Percentiles rank a stretch among this genome's conserved stretches.
Conservation (phyloP, 169 alveolate genomes). For the Plasmodium billcollinsi region DNA sequence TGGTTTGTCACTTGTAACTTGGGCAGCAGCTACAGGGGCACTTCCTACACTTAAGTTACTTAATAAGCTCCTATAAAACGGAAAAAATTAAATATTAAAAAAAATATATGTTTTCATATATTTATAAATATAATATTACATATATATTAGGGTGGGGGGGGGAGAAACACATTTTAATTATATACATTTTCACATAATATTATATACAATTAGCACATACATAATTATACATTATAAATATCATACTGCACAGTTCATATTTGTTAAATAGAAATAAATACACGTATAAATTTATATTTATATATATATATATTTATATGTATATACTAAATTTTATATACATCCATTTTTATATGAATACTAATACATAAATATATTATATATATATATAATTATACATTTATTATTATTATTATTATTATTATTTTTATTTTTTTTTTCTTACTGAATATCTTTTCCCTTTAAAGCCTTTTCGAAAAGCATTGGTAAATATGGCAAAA, state of each 20-base stretch:
- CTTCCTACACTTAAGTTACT: slow-evolving; percentile 84
- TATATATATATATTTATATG: not conserved
- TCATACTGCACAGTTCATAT: too few relatives aligned
- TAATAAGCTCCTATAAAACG: slow-evolving; percentile 52
- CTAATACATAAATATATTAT: not conserved
- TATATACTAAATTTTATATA: not conserved
- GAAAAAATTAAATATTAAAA: not conserved
- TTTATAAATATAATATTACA: not conserved
- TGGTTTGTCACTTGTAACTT: slow-evolving; percentile 58
- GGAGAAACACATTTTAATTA: too few relatives aligned
- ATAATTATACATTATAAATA: too few relatives aligned
- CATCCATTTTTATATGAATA: not conserved
- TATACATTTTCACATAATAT: too few relatives aligned
- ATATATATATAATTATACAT: not conserved
- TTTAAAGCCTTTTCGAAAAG: slow-evolving; percentile 93
- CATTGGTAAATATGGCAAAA: slow-evolving; percentile 95
- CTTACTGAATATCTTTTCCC: slow-evolving; percentile 90
- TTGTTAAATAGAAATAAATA: too few relatives aligned
- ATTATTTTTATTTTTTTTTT: slow-evolving; percentile 1
- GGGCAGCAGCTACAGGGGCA: slow-evolving; percentile 78
- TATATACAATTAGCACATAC: too few relatives aligned
- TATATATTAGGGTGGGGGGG: too few relatives aligned
- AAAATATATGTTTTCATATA: not conserved
- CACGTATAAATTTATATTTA: not conserved
- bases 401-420: too few relatives aligned